Conservation (phyloP, 1,284 basidiomycete species). For the Termitomyces sp. region DNA sequence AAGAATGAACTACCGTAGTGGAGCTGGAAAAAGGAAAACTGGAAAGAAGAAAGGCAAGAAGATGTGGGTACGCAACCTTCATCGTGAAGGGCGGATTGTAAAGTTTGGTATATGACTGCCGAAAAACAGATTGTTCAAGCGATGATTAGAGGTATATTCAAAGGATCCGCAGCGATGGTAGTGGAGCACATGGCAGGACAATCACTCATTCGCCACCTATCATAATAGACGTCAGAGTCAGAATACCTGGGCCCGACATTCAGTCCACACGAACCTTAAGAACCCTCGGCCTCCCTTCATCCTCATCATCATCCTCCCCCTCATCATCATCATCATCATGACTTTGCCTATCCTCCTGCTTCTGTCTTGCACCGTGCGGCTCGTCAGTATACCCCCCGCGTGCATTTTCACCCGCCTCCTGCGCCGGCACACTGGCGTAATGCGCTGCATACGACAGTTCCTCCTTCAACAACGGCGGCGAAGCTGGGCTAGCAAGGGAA, state of each 20-base stretch:
- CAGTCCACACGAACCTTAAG: slow-evolving; percentile 34
- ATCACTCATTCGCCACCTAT: slow-evolving; percentile 36
- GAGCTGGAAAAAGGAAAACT: background rate
- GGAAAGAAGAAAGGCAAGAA: too few relatives aligned
- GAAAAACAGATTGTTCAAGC: background rate
- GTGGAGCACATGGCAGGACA: background rate
- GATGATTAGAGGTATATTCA: background rate
- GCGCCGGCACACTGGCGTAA: slow-evolving; percentile 1
- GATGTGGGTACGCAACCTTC: background rate
- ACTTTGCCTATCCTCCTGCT: background rate
- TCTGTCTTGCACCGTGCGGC: slow-evolving; percentile 7
- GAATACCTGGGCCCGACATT: background rate
- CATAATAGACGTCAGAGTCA: slow-evolving; percentile 3
- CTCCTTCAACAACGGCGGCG: background rate
- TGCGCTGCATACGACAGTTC: background rate
- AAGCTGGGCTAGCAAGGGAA: background rate
- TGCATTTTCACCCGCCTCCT: slow-evolving; percentile 17
- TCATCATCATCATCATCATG: slow-evolving; percentile 21
- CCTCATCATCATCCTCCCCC: slow-evolving; percentile 27
- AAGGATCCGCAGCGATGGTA: background rate
- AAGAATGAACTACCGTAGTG: background rate
- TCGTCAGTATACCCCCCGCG: slow-evolving; percentile 23
- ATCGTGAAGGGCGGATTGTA: background rate
- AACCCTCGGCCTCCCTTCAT: slow-evolving; percentile 28
- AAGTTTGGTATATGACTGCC: background rate